These are phyloP conservation scores for Saccharomyces hybrid DNA, from an alignment of 1,139 yeast genomes.

Conservation along the genomic window DNA sequence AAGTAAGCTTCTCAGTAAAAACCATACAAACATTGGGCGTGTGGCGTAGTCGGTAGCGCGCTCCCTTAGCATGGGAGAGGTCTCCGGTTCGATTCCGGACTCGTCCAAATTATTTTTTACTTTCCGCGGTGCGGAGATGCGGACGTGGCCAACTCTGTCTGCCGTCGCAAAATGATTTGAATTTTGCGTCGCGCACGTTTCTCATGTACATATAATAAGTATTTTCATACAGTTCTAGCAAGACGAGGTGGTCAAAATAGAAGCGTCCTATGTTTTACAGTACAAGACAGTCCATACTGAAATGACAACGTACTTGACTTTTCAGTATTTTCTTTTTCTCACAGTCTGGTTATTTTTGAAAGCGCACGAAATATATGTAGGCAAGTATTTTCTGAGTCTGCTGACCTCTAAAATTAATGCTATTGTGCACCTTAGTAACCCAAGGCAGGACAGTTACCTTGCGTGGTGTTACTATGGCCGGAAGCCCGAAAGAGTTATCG, in stretches of 20 bases:
- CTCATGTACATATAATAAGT: neutral
- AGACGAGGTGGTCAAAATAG: neutral
- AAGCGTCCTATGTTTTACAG: neutral
- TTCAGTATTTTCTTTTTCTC: neutral
- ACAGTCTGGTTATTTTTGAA: neutral
- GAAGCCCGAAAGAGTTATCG: neutral
- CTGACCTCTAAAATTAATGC: neutral
- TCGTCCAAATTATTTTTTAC: conserved; percentile 47
- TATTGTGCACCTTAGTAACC: neutral
- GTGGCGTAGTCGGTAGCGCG: conserved; percentile 94
- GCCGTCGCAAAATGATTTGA: neutral
- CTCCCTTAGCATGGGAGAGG: conserved; percentile 86
- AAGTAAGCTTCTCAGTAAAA: too few relatives aligned
- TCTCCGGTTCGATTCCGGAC: conserved; percentile 88
- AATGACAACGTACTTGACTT: neutral
- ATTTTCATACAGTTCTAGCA: neutral
- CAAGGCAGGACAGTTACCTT: neutral
- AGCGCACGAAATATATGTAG: neutral
- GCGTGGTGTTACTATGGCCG: neutral
- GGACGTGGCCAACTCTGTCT: neutral
- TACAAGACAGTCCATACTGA: neutral
- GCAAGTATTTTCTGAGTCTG: neutral
- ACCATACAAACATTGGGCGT: conserved; percentile 45
- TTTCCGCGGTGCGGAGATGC: neutral
- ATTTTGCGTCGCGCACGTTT: neutral